Base-by-base conservation (phyloP, 2,329 filamentous ascomycete genomes). In the Aureobasidium melanogenum region DNA sequence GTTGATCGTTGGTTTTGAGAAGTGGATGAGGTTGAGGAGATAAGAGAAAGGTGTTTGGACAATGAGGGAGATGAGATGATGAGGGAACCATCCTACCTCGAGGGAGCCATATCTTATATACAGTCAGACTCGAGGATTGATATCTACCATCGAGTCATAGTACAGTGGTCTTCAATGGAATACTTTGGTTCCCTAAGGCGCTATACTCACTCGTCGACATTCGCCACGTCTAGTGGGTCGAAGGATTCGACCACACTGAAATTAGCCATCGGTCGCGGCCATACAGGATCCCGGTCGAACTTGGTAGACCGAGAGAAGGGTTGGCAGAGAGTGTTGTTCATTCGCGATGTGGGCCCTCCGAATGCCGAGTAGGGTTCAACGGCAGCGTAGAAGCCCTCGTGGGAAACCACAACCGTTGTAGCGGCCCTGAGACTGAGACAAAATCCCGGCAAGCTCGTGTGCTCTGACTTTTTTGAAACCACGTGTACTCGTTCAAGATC, bases 281-380 rank as follows among this genome's bases (percentile, higher is more conserved):
- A 57, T 10, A 28, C 19, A 28, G n/a, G 22, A 22, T 26, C 14
- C 5, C 15, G 15, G 9, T 17, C 19, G 26, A 19, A 22, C 32
- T 47, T 38, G 38, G 38, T 47, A 41, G 19, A 22, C 41, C 54
- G 54, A 46, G 54, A 46, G 54, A 9, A 28, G 30, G 14, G 30
- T 32, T 38, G 41, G 44, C 50, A 56, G 52, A 65, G 43, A 28
- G 60, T 48, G 61, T 59, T 43, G 19, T 41, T 58, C 56, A 56
- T 63, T 24, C 52, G 48, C 17, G 41, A 46, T 44, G 43, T 48
- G 55, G 32, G 48, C 30, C 54, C 54, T 15, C 24, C 22, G 43
- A 41, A 7, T 24, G n/a, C 26, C 2, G 36, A 22, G 30, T 59
- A 41, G 26, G 34, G 56, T 48, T 59, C 56, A 59, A 32, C 56